Base-by-base conservation (phyloP, 2,329 filamentous ascomycete species). In the Geosmithia flava region DNA sequence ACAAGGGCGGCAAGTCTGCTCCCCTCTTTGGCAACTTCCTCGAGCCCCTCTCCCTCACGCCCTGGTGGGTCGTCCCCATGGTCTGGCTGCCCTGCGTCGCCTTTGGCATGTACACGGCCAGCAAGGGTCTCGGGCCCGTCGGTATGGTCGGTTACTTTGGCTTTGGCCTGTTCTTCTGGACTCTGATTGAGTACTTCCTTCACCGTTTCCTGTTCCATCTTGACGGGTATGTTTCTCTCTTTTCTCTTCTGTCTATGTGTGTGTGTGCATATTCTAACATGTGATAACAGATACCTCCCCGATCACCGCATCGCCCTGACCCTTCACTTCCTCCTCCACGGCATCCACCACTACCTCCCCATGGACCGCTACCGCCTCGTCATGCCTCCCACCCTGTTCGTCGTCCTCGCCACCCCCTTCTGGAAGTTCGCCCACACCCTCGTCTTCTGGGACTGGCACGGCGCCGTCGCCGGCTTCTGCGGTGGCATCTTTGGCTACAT, bases 281-380 rank as follows among this genome's bases (percentile, higher is more conserved):
- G 33, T 17, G 27, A 40, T 33, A 13, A 15, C 53, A 94, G 87
- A 45, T 87, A 81, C 60, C 83, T 98, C 11, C 93, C 93, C 1
- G 87, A 98, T 63, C 95, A 97, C 64, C 78, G 88, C 48, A 83
- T 87, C n/a, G 84, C 78, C 53, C 72, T 98, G 50, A 95, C 88
- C 0, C 57, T 84, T 19, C 93, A 98, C 64, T 98, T 98, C 69
- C 69, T 96, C 41, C 85, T 98, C 23, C 93, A 98, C 59, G 93
- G 93, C 53, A 87, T 98, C 53, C 93, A 98, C 62, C 93, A 98
- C 67, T 98, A 97, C 67, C 78, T 98, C 4, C 93, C 93, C n/a
- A 97, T 98, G 93, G 93, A 98, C 70, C 91, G 84, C 61, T 91
- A 95, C 59, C 83, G 93, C 51, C 82, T 98, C 10, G 93, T 98